These are phyloP conservation scores for Leersia perrieri DNA, from an alignment of 176 grass and related monocot genomes.

Conservation along the genomic window DNA sequence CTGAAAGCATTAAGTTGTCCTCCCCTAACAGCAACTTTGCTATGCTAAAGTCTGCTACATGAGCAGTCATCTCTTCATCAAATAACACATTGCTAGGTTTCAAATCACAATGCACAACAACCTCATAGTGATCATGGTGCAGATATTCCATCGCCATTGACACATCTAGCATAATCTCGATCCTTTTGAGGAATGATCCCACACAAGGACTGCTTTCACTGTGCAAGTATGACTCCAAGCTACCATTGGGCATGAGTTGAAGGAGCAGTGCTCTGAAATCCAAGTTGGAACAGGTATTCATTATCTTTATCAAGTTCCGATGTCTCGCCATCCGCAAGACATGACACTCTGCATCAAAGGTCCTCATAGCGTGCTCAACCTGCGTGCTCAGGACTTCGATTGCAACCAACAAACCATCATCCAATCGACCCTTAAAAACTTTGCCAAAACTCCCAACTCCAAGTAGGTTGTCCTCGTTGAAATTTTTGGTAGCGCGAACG, in stretches of 20 bases:
- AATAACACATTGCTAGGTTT: constrained; percentile 5
- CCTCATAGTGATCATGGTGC: background rate
- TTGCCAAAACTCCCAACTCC: background rate
- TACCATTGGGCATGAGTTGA: background rate
- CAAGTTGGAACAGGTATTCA: background rate
- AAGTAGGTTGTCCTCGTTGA: background rate
- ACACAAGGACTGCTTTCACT: background rate
- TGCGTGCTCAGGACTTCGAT: background rate
- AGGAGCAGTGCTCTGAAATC: background rate
- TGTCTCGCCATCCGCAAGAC: background rate
- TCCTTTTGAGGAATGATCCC: background rate
- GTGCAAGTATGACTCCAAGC: background rate
- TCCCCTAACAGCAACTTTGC: background rate
- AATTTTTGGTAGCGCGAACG: background rate
- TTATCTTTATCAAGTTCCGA: background rate
- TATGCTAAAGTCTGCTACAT: constrained; percentile 42
- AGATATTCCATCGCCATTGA: background rate
- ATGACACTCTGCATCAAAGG: background rate
- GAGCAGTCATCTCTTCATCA: constrained; percentile 27
- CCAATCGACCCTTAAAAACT: background rate
- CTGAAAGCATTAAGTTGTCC: background rate
- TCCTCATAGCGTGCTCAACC: background rate
- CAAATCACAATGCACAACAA: constrained; percentile 1
- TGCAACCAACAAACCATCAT: background rate
- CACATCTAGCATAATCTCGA: background rate